Percentiles rank a stretch among this genome's conserved stretches.
Evolutionary conservation across 169 alveolate species (phyloP).

Genomic region (Blepharisma undulans): DNA sequence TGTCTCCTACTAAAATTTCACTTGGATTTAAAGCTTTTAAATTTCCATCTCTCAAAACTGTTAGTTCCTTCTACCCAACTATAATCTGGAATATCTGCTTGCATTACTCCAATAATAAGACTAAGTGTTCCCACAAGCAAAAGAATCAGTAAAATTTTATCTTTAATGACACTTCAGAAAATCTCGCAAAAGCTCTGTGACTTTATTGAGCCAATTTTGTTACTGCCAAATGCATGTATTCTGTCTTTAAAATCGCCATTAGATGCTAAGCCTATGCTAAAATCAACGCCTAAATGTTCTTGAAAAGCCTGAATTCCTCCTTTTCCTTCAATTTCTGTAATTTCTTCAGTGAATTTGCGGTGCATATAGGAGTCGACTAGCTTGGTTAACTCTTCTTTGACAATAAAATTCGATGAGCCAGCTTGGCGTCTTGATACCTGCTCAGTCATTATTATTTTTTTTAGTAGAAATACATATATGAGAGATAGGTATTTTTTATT

Average conservation of each 20-base stretch:
- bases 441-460: background rate
- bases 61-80: slow-evolving; percentile 91
- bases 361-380: background rate
- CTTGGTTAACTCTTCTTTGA: background rate
- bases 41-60: slow-evolving; percentile 67
- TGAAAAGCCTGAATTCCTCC: background rate
- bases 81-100: slow-evolving; percentile 50
- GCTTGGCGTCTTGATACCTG: background rate
- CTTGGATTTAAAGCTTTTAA: slow-evolving; percentile 55
- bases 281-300: background rate
- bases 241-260: background rate
- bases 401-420: background rate
- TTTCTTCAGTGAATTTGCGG: background rate
- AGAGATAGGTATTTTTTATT: no score
- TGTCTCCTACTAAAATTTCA: slow-evolving; percentile 89
- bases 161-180: slow-evolving; percentile 58
- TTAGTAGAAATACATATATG: no score
- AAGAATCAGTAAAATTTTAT: slow-evolving; percentile 53
- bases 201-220: background rate
- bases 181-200: slow-evolving; percentile 46
- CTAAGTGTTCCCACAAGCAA: slow-evolving; percentile 56
- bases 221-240: background rate
- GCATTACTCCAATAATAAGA: slow-evolving; percentile 46
- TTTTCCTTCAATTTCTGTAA: background rate
- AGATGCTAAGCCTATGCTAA: background rate